A percentile compares a stretch with the other conserved stretches of the same genome.
These are phyloP conservation scores for Penicillium paneum DNA, from an alignment of 2,329 filamentous ascomycete genomes.

Conservation along the genomic window DNA sequence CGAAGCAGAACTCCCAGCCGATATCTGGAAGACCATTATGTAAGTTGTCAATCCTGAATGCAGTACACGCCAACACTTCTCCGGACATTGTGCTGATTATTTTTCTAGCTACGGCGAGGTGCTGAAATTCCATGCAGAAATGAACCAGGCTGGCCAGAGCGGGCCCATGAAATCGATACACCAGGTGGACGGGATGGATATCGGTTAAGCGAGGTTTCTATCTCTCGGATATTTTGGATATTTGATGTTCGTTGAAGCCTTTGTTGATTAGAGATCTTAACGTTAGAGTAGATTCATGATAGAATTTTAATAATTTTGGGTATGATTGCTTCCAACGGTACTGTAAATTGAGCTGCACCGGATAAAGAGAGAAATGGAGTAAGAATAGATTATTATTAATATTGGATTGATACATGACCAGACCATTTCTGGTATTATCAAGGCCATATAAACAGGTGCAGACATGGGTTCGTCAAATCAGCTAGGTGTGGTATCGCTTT, in stretches of 20 bases:
- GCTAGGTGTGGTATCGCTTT: constrained; percentile 3
- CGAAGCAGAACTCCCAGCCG: constrained; percentile 90
- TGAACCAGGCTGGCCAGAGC: not conserved
- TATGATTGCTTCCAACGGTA: not conserved
- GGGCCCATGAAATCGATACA: not conserved
- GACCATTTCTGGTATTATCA: not conserved
- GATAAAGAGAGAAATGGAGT: not conserved
- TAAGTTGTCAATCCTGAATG: constrained; percentile 46
- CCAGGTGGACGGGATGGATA: constrained; percentile 9
- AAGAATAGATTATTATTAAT: not conserved
- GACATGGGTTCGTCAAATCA: constrained; percentile 3
- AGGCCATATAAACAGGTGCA: not conserved
- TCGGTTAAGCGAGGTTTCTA: not conserved
- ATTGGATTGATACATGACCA: constrained; percentile 1
- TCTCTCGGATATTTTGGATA: not conserved
- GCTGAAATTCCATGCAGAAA: constrained; percentile 16
- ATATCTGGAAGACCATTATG: constrained; percentile 99
- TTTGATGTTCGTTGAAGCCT: not conserved
- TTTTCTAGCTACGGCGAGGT: constrained; percentile 15
- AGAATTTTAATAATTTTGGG: not conserved
- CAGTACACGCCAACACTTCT: not conserved
- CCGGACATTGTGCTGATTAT: not conserved
- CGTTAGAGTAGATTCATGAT: not conserved
- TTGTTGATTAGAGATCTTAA: not conserved
- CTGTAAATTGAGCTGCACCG: not conserved